Evolutionary conservation across 345 rosid species (phyloP), one percentile per base, ranked within the genome.

Genomic region (Citrus sp.): DNA sequence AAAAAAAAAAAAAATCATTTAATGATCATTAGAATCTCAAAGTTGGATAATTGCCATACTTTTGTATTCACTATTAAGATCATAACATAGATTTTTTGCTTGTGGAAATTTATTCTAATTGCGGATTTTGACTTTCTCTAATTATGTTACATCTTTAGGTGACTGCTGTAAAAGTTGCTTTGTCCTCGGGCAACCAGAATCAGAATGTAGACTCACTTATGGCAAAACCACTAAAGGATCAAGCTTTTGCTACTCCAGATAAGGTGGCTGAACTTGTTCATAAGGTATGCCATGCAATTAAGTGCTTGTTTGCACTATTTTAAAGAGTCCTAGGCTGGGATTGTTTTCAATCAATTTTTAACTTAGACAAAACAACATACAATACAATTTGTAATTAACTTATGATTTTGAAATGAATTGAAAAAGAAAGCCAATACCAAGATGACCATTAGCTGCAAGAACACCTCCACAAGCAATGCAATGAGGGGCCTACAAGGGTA

Each of bases 201-300:
- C 84, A 89, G 60, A 91, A 87, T 76, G 86, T 80, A 71, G 97
- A 92, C 72, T 87, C 93, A 4, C 87, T 86, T 74, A 91, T 90
- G 95, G 77, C 90, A 85, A 96, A 85, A 86, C 97, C 97, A 55
- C 91, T 96, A 63, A 96, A 89, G 87, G 97, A 96, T 74, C 98
- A 94, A 82, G 99, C 99, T 73, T 96, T 96, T 62, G 97, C 98
- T 82, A 85, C 94, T 77, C 97, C 98, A 49, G 98, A 91, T 78
- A 94, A 92, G 88, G 97, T 96, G 83, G 97, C 94, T 30, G 99
- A 94, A 83, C 89, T 96, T 82, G 92, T 96, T 82, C 97, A 88
- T 80, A 94, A 94, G 98, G 99, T 96, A 83, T 34, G 83, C 34
- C 34, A 24, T 74, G n/a, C 55, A 22, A 58, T 24, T 38, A 59